Evolutionary conservation across 768 basidiomycete species (phyloP), one percentile per base, ranked within the genome.

Genomic region (Suillus spraguei): DNA sequence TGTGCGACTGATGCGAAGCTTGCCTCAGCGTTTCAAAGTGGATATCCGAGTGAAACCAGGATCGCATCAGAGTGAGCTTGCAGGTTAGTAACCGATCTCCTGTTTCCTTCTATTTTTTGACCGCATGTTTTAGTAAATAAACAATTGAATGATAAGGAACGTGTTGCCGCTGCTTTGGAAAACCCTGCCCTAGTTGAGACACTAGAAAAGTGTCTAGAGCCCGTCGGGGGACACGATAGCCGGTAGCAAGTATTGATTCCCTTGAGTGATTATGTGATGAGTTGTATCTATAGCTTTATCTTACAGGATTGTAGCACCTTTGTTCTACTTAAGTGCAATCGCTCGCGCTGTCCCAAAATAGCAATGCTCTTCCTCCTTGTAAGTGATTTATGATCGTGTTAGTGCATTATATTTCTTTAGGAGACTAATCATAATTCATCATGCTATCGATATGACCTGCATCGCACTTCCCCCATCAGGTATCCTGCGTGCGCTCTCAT

Each of bases 141-240:
- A 74, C 97, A 99, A 71, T 82, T 99, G 39, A 99, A 99, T 70
- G 97, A 99, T 79, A 99, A 99, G 77, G 97, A 99, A 77, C 84
- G 97, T 46, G 97, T 99, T 2, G 95, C 95, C 32, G 97, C 97
- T 13, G 97, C 97, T 1, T 82, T 99, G 55, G 97, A 99, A 76
- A 99, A 99, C 76, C 83, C 87, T 3, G 85, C 90, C 35, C 83
- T 99, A 5, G 73, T 98, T 2, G 90, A 91, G 61, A 93, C 94
- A 0, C 87, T 99, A 11, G 96, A 99, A 74, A 88, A 89, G 38
- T 90, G 89, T 71, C 78, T 92, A 24, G 75, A 78, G 13, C 80
- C 80, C 8, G 80, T 76, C 41, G 69, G 52, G 10, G 59, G 7
- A 41, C 42, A 56, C 32, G 62, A 16, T 20, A 39, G 16, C 20